phyloP scores from a whole-genome alignment of 148 eudicot genomes.

The Talinum fruticosum region DNA sequence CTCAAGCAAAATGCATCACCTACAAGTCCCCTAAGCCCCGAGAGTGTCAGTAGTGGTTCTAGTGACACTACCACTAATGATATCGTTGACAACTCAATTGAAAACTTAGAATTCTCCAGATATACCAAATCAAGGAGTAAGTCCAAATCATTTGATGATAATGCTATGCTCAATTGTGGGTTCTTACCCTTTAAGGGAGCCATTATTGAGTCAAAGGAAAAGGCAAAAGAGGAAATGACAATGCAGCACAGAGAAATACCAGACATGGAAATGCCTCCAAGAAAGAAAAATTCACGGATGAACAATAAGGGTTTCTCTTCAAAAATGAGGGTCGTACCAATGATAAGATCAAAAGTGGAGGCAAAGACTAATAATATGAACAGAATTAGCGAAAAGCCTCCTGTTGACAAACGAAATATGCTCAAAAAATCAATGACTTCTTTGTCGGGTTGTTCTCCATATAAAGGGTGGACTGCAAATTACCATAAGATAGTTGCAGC shows the following conservation, averaged over 20 bases:
- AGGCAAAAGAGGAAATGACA: constrained; percentile 26
- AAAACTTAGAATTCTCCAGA: constrained; percentile 29
- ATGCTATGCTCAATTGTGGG: too few species aligned
- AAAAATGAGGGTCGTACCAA: constrained; percentile 12
- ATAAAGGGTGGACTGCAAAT: not conserved
- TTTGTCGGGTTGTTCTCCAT: constrained; percentile 3
- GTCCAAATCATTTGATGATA: not conserved
- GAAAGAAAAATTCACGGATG: not conserved
- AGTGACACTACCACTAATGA: constrained; percentile 48
- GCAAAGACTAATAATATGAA: not conserved
- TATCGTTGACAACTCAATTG: constrained; percentile 42
- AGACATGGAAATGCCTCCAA: not conserved
- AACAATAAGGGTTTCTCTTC: constrained; percentile 13
- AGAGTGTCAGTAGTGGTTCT: constrained; percentile 51
- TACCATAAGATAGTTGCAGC: constrained; percentile 7
- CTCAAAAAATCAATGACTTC: constrained; percentile 9
- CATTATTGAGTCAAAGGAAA: constrained; percentile 2
- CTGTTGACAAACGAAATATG: constrained; percentile 19
- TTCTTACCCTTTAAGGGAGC: not conserved
- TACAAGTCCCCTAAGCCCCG: constrained; percentile 63
- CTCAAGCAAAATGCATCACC: constrained; percentile 47
- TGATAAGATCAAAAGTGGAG: constrained; percentile 3
- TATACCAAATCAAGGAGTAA: constrained; percentile 1
- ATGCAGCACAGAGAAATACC: not conserved
- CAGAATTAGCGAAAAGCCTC: constrained; percentile 23